Base-by-base conservation (phyloP, 805 yeast genomes). In the Saturnispora galanensis region DNA sequence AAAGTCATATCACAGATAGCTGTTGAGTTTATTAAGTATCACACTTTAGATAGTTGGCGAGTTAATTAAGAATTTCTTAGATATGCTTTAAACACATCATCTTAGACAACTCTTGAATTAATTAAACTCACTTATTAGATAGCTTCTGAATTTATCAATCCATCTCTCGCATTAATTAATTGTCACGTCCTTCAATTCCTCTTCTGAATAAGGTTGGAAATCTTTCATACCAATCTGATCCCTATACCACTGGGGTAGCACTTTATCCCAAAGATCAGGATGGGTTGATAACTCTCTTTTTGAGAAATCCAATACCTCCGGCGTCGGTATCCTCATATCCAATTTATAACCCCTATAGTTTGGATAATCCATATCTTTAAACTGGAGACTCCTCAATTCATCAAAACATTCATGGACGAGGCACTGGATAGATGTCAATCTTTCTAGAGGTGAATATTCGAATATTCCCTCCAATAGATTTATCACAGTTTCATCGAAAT, bases 381-480 rank as follows among this genome's bases (percentile, higher is more conserved):
- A 47, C 7, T 52, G 50, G 36, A 53, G 45, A 9, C 55, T 56
- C 55, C 73, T 67, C 52, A 76, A 69, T 50, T 74, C 78, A 52
- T 76, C 73, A 58, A 80, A 79, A 63, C 76, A 77, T 9, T 64
- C 68, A 54, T 74, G 71, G 31, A 68, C 60, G 56, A 79, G 59
- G 1, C 78, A 75, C 37, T 73, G 69, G 13, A 70, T 60, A 32
- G 90, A 81, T 47, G 75, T 69, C 38, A 79, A 66, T 64, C 94
- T 70, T 51, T 74, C 75, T 13, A 65, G 53, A 6, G 94, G 94
- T 48, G 83, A 79, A 60, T 84, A 84, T 56, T 79, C 77, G 50
- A 84, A 68, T 34, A 81, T 69, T 50, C 68, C 63, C 32, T 71
- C 69, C 50, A 84, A 64, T 50, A 84, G 70, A 42, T 70, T 72